phyloP scores from a whole-genome alignment of 1,284 basidiomycete genomes.

The Erythrobasidium hasegawianum region DNA sequence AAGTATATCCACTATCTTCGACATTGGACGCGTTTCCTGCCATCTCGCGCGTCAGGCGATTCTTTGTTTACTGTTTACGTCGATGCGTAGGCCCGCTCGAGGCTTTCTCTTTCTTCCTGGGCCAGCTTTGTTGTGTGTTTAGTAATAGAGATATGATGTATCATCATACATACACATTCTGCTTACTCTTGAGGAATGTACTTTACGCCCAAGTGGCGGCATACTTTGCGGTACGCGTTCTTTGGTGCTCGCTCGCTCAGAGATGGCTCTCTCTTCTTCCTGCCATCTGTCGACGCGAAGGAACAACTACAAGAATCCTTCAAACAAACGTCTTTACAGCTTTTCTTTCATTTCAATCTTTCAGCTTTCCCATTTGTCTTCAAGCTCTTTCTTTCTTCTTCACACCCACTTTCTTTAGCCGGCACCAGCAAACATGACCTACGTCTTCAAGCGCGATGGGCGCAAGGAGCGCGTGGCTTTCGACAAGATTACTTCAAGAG shows the following conservation, averaged over 20 bases:
- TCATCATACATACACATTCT: too few relatives aligned
- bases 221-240: constrained; percentile 7
- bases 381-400: background rate
- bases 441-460: constrained; percentile 66
- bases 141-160: too few relatives aligned
- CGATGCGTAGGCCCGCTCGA: too few relatives aligned
- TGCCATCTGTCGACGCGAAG: background rate
- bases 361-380: background rate
- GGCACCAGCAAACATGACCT: constrained; percentile 55
- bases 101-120: too few relatives aligned
- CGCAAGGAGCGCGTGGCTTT: constrained; percentile 83
- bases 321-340: background rate
- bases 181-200: background rate
- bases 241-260: background rate
- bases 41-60: too few relatives aligned
- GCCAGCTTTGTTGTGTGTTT: too few relatives aligned
- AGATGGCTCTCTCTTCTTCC: constrained; percentile 5
- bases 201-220: background rate
- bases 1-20: too few relatives aligned
- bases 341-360: background rate
- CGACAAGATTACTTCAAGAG: constrained; percentile 73
- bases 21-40: too few relatives aligned
- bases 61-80: too few relatives aligned
- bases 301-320: background rate
- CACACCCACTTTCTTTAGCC: background rate